These are phyloP conservation scores for Diaporthe helianthi DNA, from an alignment of 2,329 filamentous ascomycete species.

Conservation along the genomic window DNA sequence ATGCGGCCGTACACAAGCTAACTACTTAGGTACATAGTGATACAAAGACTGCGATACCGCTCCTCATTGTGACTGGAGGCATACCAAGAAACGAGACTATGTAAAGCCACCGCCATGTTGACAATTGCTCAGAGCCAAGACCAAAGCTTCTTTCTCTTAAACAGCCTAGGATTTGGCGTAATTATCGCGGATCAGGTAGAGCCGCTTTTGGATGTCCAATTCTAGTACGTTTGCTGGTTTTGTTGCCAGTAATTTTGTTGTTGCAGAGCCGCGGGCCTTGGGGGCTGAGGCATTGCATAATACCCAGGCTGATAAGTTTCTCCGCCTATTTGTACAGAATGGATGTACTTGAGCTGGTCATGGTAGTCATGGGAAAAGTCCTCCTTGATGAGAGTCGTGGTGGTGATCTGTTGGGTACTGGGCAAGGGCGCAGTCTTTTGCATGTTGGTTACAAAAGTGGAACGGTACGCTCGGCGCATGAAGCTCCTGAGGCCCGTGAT, in stretches of 20 bases:
- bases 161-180: not conserved
- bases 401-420: not conserved
- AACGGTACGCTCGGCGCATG: conserved; percentile 16
- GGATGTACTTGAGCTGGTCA: conserved; percentile 31
- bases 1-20: not conserved
- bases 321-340: not conserved
- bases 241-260: not conserved
- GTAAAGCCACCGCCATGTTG: not conserved
- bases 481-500: conserved; percentile 14
- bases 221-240: not conserved
- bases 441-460: not conserved
- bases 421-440: not conserved
- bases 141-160: too few relatives aligned
- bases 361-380: conserved; percentile 15
- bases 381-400: not conserved
- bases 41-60: not conserved
- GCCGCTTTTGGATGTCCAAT: not conserved
- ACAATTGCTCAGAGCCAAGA: not conserved
- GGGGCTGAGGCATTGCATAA: not conserved
- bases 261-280: not conserved
- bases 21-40: too few relatives aligned
- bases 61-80: not conserved
- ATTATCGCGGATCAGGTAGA: not conserved
- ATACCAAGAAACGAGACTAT: not conserved
- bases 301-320: not conserved